phyloP scores from a whole-genome alignment of 2,329 filamentous ascomycete species.

The Ilyonectria destructans region DNA sequence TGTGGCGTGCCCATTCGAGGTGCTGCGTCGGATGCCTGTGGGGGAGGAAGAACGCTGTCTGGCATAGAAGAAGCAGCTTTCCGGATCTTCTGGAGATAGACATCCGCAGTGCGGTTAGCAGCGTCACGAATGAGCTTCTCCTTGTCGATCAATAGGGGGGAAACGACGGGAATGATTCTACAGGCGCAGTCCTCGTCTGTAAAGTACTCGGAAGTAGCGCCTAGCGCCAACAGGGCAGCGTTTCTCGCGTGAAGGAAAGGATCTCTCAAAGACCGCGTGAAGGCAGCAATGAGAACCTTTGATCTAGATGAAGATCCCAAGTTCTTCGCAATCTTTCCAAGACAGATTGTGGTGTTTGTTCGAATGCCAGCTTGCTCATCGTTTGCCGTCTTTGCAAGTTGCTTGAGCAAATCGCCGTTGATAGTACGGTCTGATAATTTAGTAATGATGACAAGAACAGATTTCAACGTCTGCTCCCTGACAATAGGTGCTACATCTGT shows the following conservation, averaged over 20 bases:
- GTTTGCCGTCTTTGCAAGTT: constrained; percentile 95
- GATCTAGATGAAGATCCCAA: constrained; percentile 83
- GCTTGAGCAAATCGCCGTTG: constrained; percentile 92
- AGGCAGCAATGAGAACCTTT: constrained; percentile 95
- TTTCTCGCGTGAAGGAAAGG: constrained; percentile 96
- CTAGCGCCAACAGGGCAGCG: constrained; percentile 88
- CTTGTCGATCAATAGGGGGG: constrained; percentile 90
- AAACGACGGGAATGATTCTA: constrained; percentile 87
- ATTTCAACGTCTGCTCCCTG: constrained; percentile 95
- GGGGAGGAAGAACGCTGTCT: constrained; percentile 82
- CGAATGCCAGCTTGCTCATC: constrained; percentile 97
- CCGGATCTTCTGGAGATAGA: constrained; percentile 86
- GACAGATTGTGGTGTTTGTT: constrained; percentile 97
- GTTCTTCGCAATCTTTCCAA: constrained; percentile 96
- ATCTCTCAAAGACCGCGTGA: constrained; percentile 89
- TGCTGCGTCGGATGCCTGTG: constrained; percentile 67
- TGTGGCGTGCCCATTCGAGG: constrained; percentile 88
- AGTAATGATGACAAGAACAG: constrained; percentile 86
- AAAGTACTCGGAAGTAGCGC: constrained; percentile 89
- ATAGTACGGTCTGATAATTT: constrained; percentile 95
- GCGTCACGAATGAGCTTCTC: constrained; percentile 96
- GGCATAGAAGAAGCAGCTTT: constrained; percentile 86
- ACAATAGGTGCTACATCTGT: constrained; percentile 93
- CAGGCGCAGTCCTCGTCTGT: constrained; percentile 90
- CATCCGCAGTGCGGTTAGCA: constrained; percentile 89